Evolutionary conservation across 768 basidiomycete genomes (phyloP).

Genomic region (Rossbeevera mucosa): DNA sequence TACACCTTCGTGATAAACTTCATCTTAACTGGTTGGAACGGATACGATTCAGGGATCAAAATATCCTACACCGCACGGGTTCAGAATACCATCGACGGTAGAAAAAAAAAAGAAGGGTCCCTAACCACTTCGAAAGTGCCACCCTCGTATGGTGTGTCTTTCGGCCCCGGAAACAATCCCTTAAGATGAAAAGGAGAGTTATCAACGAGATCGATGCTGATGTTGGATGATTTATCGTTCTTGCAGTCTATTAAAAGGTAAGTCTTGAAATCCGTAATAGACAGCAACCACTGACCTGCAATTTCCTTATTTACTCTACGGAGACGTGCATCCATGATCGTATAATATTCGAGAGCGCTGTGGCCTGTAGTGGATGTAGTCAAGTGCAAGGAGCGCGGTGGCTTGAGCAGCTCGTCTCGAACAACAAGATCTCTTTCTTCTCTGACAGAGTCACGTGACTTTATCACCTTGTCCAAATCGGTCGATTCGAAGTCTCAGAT

Average conservation of each 20-base stretch:
- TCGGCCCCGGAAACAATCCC: slow-evolving; percentile 87
- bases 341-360: not conserved
- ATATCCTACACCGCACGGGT: slow-evolving; percentile 60
- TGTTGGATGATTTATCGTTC: slow-evolving; percentile 87
- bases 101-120: slow-evolving; percentile 15
- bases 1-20: slow-evolving; percentile 97
- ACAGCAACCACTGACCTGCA: slow-evolving; percentile 46
- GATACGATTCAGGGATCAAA: slow-evolving; percentile 85
- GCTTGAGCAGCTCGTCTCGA: not conserved
- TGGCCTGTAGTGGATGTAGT: not conserved
- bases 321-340: slow-evolving; percentile 79
- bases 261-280: slow-evolving; percentile 5
- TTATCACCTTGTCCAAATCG: slow-evolving; percentile 7
- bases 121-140: slow-evolving; percentile 88
- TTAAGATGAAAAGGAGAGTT: slow-evolving; percentile 88
- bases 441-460: slow-evolving; percentile 21
- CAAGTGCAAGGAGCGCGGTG: not conserved
- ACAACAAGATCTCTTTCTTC: slow-evolving; percentile 3
- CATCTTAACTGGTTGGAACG: slow-evolving; percentile 96
- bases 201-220: slow-evolving; percentile 83
- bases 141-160: slow-evolving; percentile 90
- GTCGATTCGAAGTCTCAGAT: not conserved
- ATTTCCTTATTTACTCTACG: slow-evolving; percentile 95
- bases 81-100: not conserved
- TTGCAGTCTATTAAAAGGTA: slow-evolving; percentile 80